These are phyloP conservation scores for Penicillium sp. DNA, from an alignment of 2,329 filamentous ascomycete species.

Conservation along the genomic window DNA sequence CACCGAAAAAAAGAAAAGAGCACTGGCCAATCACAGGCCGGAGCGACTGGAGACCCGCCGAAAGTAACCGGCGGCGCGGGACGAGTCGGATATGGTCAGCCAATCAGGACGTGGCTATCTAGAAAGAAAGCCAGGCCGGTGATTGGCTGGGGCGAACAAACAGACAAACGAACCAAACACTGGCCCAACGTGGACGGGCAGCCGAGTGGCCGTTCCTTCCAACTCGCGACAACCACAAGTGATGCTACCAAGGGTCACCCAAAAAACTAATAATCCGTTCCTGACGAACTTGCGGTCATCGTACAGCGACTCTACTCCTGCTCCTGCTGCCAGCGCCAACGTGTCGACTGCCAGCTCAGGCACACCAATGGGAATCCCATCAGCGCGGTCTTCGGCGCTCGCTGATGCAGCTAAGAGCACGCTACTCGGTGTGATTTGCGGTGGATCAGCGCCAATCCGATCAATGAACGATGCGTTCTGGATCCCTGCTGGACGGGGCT, in stretches of 20 bases:
- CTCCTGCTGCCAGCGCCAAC: slow-evolving; percentile 1
- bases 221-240: not conserved
- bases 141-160: slow-evolving; percentile 1
- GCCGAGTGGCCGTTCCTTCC: not conserved
- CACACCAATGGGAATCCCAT: slow-evolving; percentile 5
- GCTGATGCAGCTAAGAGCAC: slow-evolving; percentile 4
- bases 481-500: not conserved
- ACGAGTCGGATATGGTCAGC: not conserved
- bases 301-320: not conserved
- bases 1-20: not conserved
- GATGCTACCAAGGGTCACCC: not conserved
- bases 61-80: not conserved
- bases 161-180: slow-evolving; percentile 4
- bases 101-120: not conserved
- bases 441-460: slow-evolving; percentile 8
- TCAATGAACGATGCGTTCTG: slow-evolving; percentile 1
- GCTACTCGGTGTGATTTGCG: not conserved
- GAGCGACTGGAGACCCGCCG: not conserved
- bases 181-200: not conserved
- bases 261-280: not conserved
- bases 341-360: slow-evolving; percentile 6
- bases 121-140: not conserved
- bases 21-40: not conserved
- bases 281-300: not conserved
- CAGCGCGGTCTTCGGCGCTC: not conserved